Base-by-base conservation (phyloP, 2,329 filamentous ascomycete species). In the Xylaria arbuscula region DNA sequence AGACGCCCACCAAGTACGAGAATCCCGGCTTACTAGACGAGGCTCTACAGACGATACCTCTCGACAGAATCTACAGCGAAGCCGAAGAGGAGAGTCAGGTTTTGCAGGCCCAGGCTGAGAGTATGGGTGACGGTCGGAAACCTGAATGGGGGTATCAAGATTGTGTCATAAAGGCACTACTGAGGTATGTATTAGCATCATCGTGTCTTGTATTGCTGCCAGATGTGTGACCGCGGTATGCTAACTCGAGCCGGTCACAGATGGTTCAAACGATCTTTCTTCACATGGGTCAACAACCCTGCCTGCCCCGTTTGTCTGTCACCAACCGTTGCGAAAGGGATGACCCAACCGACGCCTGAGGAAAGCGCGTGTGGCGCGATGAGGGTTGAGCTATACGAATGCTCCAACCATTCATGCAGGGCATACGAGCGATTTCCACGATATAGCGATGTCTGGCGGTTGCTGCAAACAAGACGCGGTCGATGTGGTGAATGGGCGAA, bases 141-240 rank as follows among this genome's bases (percentile, higher is more conserved):
- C 89, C 94, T 1, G 92, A 94, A 83, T 98, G 95, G 95, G 95
- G 94, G 66, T 98, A 98, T 78, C 95, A 98, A 81, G 96, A 99
- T 82, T 99, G 95, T 80, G 93, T 98, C 64, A 92, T 98, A 77
- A 88, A 93, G 73, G 93, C 95, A 69, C 85, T 98, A 72, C 84
- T 98, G 76, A 91, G 90, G 92, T 94, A 84, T 75, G 89, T 65
- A 47, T 24, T 45, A 22, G 47, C n/a, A 32, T 28, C 48, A 54
- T 40, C 19, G 7, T 55, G 42, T 54, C 19, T 6, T 22, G 17
- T 34, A 17, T 8, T 42, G 7, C 51, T 53, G 24, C 64, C 13
- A 40, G 79, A 42, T 47, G 22, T n/a, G n/a, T 42, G 47, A 10
- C 19, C 17, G 38, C 51, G 34, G 48, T 22, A 40, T 62, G 64